Evolutionary conservation across 805 yeast species (phyloP), one percentile per base, ranked within the genome.

Genomic region (Wickerhamiella azymoides): DNA sequence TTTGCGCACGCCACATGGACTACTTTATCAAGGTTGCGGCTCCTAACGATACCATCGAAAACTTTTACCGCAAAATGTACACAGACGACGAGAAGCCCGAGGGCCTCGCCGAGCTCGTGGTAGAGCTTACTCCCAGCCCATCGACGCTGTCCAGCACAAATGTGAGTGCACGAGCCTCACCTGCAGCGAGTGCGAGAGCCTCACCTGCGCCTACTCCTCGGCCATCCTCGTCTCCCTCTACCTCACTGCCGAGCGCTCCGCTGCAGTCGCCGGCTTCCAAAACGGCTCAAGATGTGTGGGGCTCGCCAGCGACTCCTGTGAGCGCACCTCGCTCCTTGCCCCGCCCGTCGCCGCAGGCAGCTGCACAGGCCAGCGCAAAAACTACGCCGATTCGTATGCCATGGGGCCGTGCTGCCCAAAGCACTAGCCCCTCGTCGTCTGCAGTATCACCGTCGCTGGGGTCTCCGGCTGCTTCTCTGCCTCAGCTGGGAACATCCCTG

Each of bases 1-100:
- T 49, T 10, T 40, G 43, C 14, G 25, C 38, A 2, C 28, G 49
- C 2, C 40, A 51, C 16, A 39, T 51, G 50, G 49, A 43, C 32
- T 47, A 33, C 18, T 50, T 45, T 30, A 32, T 44, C 21, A 21
- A 24, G 13, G 45, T 36, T 6, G 35, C 44, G 5, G 26, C 28
- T 10, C 37, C 32, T 2, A 13, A 32, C 5, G 51, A 43, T 3
- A 10, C 8, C 2, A 27, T 49, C 1, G 56, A 52, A 39, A 18
- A 10, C 36, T 16, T 14, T 3, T 48, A 42, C 25, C 36, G 28
- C 17, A 28, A 38, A 18, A 10, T 24, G 10, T 44, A 44, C 26
- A 28, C 48, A 0, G 43, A 40, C 28, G 14, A 27, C 2, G 19
- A 26, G 2, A 28, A 27, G 21, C 33, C 37, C 26, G 27, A 35